Conservation (phyloP, 176 grass and related monocot species). For the Alloteropsis semialata region DNA sequence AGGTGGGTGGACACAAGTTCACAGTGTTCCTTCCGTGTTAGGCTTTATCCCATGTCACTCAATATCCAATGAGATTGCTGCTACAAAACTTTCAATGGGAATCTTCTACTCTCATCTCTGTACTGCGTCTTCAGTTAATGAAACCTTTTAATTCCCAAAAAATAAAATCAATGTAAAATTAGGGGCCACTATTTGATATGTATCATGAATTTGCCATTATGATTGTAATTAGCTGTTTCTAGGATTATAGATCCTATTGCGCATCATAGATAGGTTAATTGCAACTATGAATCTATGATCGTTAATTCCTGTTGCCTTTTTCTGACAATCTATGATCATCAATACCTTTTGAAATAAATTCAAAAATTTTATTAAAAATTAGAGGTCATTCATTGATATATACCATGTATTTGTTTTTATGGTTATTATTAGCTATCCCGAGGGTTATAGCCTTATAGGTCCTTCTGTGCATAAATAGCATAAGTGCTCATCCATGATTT, state of each 20-base stretch:
- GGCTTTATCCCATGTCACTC: background rate
- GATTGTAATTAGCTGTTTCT: background rate
- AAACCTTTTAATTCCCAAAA: background rate
- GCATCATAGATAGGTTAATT: background rate
- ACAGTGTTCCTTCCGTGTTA: background rate
- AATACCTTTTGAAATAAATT: background rate
- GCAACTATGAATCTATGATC: background rate
- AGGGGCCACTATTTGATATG: background rate
- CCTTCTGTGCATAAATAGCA: background rate
- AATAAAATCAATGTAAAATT: background rate
- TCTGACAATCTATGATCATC: background rate
- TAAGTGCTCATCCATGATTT: background rate
- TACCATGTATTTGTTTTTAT: background rate
- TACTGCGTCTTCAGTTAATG: background rate
- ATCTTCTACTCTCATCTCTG: background rate
- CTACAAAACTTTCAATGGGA: background rate
- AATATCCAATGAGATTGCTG: background rate
- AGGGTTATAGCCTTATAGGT: slow-evolving; percentile 1
- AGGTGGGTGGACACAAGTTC: background rate
- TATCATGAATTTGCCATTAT: background rate
- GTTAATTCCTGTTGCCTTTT: background rate
- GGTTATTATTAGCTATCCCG: slow-evolving; percentile 3
- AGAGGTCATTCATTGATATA: background rate
- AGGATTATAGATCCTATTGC: background rate
- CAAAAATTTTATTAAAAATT: background rate